Conservation (phyloP, 1,284 basidiomycete genomes). For the Pascua guehoae region DNA sequence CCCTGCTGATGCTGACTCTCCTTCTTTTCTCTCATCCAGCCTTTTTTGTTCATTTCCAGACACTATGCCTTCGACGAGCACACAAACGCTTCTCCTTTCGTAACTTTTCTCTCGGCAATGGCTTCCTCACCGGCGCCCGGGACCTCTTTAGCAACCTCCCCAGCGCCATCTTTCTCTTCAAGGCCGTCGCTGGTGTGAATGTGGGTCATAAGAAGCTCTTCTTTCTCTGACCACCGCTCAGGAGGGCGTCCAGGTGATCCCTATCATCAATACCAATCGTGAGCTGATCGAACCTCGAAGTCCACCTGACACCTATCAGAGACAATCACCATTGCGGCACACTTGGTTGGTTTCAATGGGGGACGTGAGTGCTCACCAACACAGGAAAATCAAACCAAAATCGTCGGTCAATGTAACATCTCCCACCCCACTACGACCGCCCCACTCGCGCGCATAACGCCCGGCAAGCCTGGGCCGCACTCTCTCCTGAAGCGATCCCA, state of each 20-base stretch:
- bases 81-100: conserved; percentile 87
- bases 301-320: conserved; percentile 23
- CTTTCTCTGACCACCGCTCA: conserved; percentile 7
- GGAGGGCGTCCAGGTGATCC: conserved; percentile 57
- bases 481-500: conserved; percentile 7
- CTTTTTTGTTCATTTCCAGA: conserved; percentile 86
- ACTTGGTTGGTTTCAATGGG: conserved; percentile 59
- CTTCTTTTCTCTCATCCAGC: conserved; percentile 58
- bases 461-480: background rate
- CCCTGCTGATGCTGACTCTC: background rate
- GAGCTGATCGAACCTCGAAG: conserved; percentile 6
- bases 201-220: conserved; percentile 14
- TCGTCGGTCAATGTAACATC: conserved; percentile 95
- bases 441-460: background rate
- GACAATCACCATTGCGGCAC: conserved; percentile 94
- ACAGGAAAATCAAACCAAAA: conserved; percentile 69
- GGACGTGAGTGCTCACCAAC: conserved; percentile 1
- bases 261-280: conserved; percentile 90
- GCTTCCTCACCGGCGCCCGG: conserved; percentile 80
- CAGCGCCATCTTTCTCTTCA: conserved; percentile 92
- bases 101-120: conserved; percentile 73
- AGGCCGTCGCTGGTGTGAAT: conserved; percentile 72
- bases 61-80: conserved; percentile 75
- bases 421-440: conserved; percentile 65
- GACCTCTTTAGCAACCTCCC: conserved; percentile 83